Evolutionary conservation across 306 rosid genomes (phyloP), one percentile per base, ranked within the genome.

Genomic region (Comarum palustre): DNA sequence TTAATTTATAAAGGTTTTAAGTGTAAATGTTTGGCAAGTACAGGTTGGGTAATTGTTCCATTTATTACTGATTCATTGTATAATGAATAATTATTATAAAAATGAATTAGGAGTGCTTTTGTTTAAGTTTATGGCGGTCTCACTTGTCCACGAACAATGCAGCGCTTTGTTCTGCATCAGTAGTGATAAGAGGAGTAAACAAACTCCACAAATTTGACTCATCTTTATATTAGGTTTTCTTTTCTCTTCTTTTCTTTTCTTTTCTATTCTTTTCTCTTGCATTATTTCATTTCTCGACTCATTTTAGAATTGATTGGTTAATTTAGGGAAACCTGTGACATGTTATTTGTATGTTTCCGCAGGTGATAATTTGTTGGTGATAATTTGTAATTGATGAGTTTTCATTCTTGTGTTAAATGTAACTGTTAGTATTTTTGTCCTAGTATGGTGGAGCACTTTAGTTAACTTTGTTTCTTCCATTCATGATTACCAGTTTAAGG

Each of bases 401-500:
- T 71, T 79, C 52, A 52, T 47, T 72, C 46, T 42, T 64, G 43
- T 51, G 45, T 74, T 20, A 34, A 64, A 34, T 55, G 15, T 14
- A 47, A 34, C 25, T 73, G 46, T 50, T 69, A 59, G 32, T 72
- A 71, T 24, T 71, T 41, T 51, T 73, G 48, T 57, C 36, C 52
- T 71, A 61, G 32, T 57, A 14, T 8, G 22, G 24, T 5, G 19
- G 60, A 71, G 41, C 75, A 74, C 57, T 69, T 27, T 64, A 5
- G 52, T 67, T 50, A 66, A 43, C 16, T 73, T 76, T 71, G 74
- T 19, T 46, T 20, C 0, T 69, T 14, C 46, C 64, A 68, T 55
- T 43, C 46, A 29, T 70, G 50, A 36, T 72, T 78, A 31, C 69
- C 55, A 94, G 98, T 94, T 94, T 83, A 94, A 89, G 88, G 96